Conservation (phyloP, 2,329 filamentous ascomycete genomes). For the Fusarium tricinctum region DNA sequence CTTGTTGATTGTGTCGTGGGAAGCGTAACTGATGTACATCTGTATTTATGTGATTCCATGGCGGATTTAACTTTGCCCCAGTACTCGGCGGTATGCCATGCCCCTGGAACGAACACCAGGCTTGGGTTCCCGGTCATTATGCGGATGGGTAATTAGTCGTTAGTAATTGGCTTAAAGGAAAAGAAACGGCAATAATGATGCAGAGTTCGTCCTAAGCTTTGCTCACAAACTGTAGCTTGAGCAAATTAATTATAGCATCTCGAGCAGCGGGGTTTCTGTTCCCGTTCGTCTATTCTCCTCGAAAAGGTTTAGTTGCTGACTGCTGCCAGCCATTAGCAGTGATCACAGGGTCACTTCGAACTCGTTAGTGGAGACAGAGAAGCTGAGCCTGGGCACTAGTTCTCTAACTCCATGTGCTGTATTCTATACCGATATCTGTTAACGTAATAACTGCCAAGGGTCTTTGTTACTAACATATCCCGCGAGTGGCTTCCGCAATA, state of each 20-base stretch:
- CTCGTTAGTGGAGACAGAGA: slow-evolving; percentile 1
- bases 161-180: fast-evolving
- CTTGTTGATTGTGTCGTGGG: slow-evolving; percentile 55
- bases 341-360: neutral
- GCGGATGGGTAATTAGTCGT: neutral
- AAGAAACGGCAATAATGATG: neutral
- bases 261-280: slow-evolving; percentile 12
- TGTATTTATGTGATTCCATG: slow-evolving; percentile 53
- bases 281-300: slow-evolving; percentile 42
- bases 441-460: neutral
- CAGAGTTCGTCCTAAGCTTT: neutral
- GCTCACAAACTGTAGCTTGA: neutral
- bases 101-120: slow-evolving; percentile 62
- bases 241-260: neutral
- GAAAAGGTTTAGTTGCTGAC: slow-evolving; percentile 39
- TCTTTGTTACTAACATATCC: neutral
- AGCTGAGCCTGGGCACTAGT: neutral
- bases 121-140: slow-evolving; percentile 49
- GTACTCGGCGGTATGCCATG: slow-evolving; percentile 61
- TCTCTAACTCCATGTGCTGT: neutral
- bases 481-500: neutral
- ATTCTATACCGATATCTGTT: neutral
- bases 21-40: slow-evolving; percentile 55
- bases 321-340: neutral
- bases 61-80: slow-evolving; percentile 55